Conservation (phyloP, 2,329 filamentous ascomycete species). For the Thelonectria rubi region DNA sequence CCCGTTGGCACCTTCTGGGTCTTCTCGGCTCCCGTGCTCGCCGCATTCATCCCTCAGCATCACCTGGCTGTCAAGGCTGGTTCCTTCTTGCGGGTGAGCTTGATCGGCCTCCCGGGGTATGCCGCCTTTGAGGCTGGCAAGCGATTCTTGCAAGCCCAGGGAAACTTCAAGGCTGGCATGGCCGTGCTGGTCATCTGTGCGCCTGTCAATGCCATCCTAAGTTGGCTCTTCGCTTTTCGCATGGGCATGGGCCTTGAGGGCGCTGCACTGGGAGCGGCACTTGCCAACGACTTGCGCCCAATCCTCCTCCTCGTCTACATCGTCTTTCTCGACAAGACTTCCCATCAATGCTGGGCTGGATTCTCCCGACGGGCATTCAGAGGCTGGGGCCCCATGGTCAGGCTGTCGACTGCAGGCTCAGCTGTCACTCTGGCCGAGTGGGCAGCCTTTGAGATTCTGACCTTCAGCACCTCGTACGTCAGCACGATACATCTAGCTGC, state of each 20-base stretch:
- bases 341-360: slow-evolving; percentile 49
- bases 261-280: slow-evolving; percentile 59
- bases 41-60: slow-evolving; percentile 56
- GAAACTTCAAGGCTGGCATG: slow-evolving; percentile 60
- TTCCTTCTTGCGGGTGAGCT: slow-evolving; percentile 56
- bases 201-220: slow-evolving; percentile 58
- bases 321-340: slow-evolving; percentile 50
- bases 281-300: slow-evolving; percentile 59
- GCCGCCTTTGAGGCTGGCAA: slow-evolving; percentile 64
- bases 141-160: slow-evolving; percentile 64
- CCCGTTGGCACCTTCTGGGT: slow-evolving; percentile 61
- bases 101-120: slow-evolving; percentile 62
- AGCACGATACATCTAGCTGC: slow-evolving; percentile 54
- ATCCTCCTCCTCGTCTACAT: slow-evolving; percentile 58
- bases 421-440: slow-evolving; percentile 54
- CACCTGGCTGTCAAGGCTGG: slow-evolving; percentile 59
- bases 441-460: slow-evolving; percentile 55
- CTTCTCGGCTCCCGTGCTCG: slow-evolving; percentile 56
- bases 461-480: slow-evolving; percentile 56
- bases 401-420: slow-evolving; percentile 51
- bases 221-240: slow-evolving; percentile 57
- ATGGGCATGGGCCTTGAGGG: slow-evolving; percentile 58
- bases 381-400: slow-evolving; percentile 53
- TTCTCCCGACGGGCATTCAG: slow-evolving; percentile 48
- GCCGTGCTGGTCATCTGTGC: slow-evolving; percentile 57